Evolutionary conservation across 441 rosid species (phyloP).

Genomic region (Bocquillonia castaneifolia): DNA sequence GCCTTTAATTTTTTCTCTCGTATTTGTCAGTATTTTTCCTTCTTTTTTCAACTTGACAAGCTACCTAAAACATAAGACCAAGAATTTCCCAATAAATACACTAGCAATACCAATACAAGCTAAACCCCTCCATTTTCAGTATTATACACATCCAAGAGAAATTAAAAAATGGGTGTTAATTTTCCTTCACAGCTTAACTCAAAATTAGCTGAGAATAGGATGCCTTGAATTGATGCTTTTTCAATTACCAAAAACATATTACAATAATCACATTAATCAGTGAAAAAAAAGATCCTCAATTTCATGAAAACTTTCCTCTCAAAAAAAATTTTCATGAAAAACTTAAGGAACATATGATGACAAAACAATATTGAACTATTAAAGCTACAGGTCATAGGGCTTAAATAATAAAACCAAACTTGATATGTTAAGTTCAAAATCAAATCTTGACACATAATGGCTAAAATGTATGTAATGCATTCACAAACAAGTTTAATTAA

Average conservation of each 20-base stretch:
- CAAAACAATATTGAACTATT: not conserved
- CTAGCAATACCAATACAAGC: not conserved
- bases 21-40: not conserved
- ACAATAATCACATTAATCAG: not conserved
- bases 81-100: not conserved
- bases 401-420: not conserved
- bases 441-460: not conserved
- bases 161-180: not conserved
- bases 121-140: not conserved
- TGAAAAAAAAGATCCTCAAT: not conserved
- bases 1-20: not conserved
- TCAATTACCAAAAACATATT: not conserved
- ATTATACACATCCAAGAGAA: not conserved
- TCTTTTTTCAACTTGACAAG: not conserved
- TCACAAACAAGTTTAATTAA: constrained; percentile 1
- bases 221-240: not conserved
- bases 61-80: not conserved
- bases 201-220: too few species aligned
- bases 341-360: not conserved
- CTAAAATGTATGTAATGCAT: not conserved
- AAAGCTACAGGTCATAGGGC: not conserved
- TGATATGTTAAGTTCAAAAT: not conserved
- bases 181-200: not conserved
- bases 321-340: too few species aligned
- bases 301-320: constrained; percentile 5